Evolutionary conservation across 352 stramenopile species (phyloP), one percentile per base, ranked within the genome.

Genomic region (Globisporangium alternatum): DNA sequence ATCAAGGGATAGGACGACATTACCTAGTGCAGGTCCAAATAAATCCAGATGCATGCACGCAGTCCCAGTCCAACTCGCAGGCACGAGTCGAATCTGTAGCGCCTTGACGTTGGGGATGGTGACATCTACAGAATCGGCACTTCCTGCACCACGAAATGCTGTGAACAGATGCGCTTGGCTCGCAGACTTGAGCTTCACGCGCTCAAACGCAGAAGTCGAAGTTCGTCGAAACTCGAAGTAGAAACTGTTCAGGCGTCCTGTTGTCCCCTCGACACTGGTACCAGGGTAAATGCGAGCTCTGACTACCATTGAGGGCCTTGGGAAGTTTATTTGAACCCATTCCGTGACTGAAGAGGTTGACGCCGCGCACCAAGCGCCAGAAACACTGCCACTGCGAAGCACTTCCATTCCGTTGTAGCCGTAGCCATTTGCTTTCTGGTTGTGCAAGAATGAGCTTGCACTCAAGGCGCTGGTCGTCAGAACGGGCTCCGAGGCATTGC

Each of bases 301-400:
- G n/a, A 70, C 78, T 12, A 89, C 52, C 55, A 82, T 73, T 4
- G 77, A 82, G 10, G 74, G 61, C 43, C 56, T 58, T 19, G 77
- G 75, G 30, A 89, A 84, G 2, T 45, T 68, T 4, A 86, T 44
- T 61, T 81, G 60, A 22, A 89, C 10, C 76, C 78, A 89, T 56
- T 89, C 80, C 0, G 30, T 65, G 2, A 0, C 51, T 28, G 57
- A 48, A 0, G 45, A 64, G 2, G 13, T 6, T 3, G 71, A 70
- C 0, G 8, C 58, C 17, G 76, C 60, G 70, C 80, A 89, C 80
- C 80, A 89, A 21, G 77, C 68, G 21, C 62, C 56, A 22, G 56
- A 43, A 0, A 22, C 54, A 44, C 17, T 65, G 35, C 72, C 60
- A 37, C 54, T 63, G 28, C 80, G 75, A 45, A 78, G 48, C 0